These are phyloP conservation scores for Durio zibethinus DNA, from an alignment of 345 rosid genomes.

Conservation along the genomic window DNA sequence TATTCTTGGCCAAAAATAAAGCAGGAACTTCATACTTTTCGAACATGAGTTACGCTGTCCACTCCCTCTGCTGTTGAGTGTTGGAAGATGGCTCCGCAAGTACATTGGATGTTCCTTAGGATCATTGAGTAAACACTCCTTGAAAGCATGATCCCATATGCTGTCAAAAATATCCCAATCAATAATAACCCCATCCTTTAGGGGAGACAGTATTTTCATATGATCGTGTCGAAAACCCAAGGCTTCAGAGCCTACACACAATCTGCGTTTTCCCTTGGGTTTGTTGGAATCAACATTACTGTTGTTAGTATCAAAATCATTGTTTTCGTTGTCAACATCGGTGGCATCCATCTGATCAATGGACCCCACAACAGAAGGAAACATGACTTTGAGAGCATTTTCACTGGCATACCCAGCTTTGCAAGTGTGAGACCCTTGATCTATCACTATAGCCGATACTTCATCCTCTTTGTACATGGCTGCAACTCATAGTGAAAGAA, in stretches of 20 bases:
- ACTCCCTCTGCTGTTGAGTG: constrained; percentile 87
- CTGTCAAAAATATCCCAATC: constrained; percentile 94
- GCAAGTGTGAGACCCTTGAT: constrained; percentile 94
- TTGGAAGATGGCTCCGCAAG: constrained; percentile 91
- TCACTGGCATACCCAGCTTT: constrained; percentile 93
- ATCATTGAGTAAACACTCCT: constrained; percentile 74
- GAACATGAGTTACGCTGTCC: constrained; percentile 93
- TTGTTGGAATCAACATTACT: constrained; percentile 47
- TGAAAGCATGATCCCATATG: constrained; percentile 95
- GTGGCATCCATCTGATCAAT: constrained; percentile 70
- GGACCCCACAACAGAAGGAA: too few species aligned
- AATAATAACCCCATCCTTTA: constrained; percentile 81
- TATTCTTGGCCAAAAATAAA: constrained; percentile 92
- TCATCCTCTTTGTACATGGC: constrained; percentile 95
- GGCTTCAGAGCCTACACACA: constrained; percentile 84
- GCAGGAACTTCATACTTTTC: constrained; percentile 95
- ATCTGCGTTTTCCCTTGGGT: constrained; percentile 58
- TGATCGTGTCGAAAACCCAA: constrained; percentile 79
- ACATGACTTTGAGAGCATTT: too few species aligned
- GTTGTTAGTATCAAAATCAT: constrained; percentile 49
- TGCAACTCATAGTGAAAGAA: constrained; percentile 13
- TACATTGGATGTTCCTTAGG: constrained; percentile 90
- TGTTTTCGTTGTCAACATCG: constrained; percentile 35
- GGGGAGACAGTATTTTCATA: constrained; percentile 84
- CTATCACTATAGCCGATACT: constrained; percentile 92